Evolutionary conservation across 495 filamentous ascomycete genomes (phyloP).

Genomic region (Penicillium coprophilum): DNA sequence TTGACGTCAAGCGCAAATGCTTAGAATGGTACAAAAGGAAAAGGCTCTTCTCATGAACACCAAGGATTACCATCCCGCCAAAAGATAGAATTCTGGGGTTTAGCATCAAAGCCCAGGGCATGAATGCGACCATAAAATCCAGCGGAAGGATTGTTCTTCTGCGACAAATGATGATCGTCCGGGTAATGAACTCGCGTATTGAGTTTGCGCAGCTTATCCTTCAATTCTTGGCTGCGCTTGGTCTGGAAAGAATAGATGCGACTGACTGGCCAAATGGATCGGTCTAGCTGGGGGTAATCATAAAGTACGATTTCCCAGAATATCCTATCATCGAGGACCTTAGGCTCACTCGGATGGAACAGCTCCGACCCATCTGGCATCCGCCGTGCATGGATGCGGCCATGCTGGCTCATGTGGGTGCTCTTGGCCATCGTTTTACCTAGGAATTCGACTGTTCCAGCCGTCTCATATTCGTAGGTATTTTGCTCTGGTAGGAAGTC

Average conservation of each 20-base stretch:
- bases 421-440: slow-evolving; percentile 9
- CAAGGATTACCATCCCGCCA: slow-evolving; percentile 20
- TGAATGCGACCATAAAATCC: slow-evolving; percentile 27
- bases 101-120: slow-evolving; percentile 15
- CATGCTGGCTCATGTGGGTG: slow-evolving; percentile 2
- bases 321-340: slow-evolving; percentile 1
- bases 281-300: slow-evolving; percentile 18
- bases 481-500: slow-evolving; percentile 45
- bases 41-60: slow-evolving; percentile 6
- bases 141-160: slow-evolving; percentile 13
- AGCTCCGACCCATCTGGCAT: slow-evolving; percentile 5
- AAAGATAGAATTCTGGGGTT: slow-evolving; percentile 13
- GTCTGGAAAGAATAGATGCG: slow-evolving; percentile 27
- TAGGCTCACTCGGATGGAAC: slow-evolving; percentile 3
- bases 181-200: slow-evolving; percentile 21
- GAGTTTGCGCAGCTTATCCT: slow-evolving; percentile 2
- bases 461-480: slow-evolving; percentile 16
- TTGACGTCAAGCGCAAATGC: neutral
- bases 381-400: slow-evolving; percentile 11
- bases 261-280: slow-evolving; percentile 18
- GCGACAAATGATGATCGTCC: slow-evolving; percentile 12
- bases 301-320: slow-evolving; percentile 16
- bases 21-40: neutral
- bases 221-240: slow-evolving; percentile 3
- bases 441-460: slow-evolving; percentile 12